Evolutionary conservation across 2,329 filamentous ascomycete genomes (phyloP).

Genomic region (Polytolypa hystricis): DNA sequence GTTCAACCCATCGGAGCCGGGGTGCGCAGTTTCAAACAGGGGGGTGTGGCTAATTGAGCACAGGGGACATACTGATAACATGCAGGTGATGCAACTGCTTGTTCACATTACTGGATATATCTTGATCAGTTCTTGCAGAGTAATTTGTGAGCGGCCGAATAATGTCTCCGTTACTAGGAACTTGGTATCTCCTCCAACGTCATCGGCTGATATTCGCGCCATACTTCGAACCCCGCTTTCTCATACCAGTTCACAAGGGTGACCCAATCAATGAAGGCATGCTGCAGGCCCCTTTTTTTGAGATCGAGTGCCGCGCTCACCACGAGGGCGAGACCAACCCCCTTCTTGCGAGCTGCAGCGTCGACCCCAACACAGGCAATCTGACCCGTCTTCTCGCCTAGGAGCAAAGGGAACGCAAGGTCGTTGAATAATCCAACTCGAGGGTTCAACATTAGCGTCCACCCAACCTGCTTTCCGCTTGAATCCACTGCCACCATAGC

Average conservation of each 20-base stretch:
- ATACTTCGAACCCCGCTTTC: conserved; percentile 30
- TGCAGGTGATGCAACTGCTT: no score
- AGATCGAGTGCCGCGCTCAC: conserved; percentile 35
- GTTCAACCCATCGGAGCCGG: no score
- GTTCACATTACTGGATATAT: no score
- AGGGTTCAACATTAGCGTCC: conserved; percentile 35
- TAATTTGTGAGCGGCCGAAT: no score
- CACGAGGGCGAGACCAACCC: conserved; percentile 33
- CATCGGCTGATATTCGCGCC: conserved; percentile 28
- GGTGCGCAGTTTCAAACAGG: no score
- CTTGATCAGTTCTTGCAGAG: no score
- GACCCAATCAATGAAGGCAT: conserved; percentile 37
- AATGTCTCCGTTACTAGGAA: no score
- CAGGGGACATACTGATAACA: no score
- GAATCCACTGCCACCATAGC: conserved; percentile 34
- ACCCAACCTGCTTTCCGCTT: conserved; percentile 30
- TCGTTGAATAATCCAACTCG: conserved; percentile 21
- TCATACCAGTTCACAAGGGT: conserved; percentile 36
- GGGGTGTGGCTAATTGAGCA: no score
- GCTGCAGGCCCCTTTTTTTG: conserved; percentile 30
- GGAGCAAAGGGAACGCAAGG: conserved; percentile 33
- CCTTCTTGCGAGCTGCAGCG: conserved; percentile 24
- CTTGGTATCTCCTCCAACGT: conserved; percentile 9
- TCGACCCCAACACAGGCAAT: conserved; percentile 38
- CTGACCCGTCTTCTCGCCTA: conserved; percentile 31